Base-by-base conservation (phyloP, 2,329 filamentous ascomycete genomes). In the Fonsecaea pugnacius region DNA sequence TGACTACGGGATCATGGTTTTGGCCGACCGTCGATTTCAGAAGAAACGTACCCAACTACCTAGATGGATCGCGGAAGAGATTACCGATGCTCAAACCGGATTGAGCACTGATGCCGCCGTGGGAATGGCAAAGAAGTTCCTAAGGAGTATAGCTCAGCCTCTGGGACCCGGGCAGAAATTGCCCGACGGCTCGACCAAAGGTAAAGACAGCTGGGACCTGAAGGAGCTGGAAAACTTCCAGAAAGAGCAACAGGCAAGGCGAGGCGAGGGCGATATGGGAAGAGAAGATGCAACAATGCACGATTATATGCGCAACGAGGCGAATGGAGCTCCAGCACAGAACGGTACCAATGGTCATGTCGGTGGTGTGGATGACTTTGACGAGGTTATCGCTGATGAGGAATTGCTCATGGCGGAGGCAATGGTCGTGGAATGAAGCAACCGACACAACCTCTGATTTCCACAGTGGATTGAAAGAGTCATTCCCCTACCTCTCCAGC, bases 1-100 rank as follows among this genome's bases (percentile, higher is more conserved):
- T 74, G 95, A 99, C 77, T 99, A 99, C 77, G 95, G 95, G n/a
- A 91, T 99, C 81, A 99, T 99, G 95, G 94, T 99, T 4, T 83
- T 99, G 32, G 95, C 96, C 1, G 95, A 99, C 76, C 89, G 91
- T 48, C 87, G 95, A 18, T 99, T 97, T 77, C 89, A 92, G 75
- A 96, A 95, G 80, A 98, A 98, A 79, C 85, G 92, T 40, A 83
- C 78, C 2, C 96, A 99, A 78, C 82, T 99, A 32, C 95, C 95
- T 10, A 96, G 96, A 75, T 99, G 95, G 95, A 99, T 99, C 73
- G 91, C 89, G 68, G 90, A 96, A 74, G 92, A 90, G 2, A 84
- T 99, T 65, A 82, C 91, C 35, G 92, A 96, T 56, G 89, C 89
- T 24, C 92, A 96, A 70, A 88, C 89, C 10, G 97, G 96, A 71